Evolutionary conservation across 2,329 filamentous ascomycete species (phyloP), one percentile per base, ranked within the genome.

Genomic region (Neodidymelliopsis sp.): DNA sequence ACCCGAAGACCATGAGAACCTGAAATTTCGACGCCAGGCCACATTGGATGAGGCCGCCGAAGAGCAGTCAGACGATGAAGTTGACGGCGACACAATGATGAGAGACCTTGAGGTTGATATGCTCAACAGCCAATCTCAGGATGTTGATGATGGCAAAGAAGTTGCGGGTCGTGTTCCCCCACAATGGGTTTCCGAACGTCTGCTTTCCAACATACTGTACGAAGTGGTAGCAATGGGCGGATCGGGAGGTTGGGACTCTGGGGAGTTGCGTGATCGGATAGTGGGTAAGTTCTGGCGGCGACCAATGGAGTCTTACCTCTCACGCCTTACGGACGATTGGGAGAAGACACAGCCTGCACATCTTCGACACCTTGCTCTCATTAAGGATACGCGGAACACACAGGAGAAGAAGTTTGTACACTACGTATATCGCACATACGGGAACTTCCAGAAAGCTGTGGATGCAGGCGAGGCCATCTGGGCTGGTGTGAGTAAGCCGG

Each of bases 271-370:
- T 33, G 62, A 56, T 62, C 51, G 57, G 2, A 62, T 74, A 6
- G 74, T 81, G 38, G 83, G 84, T 8, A 66, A 69, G 8, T 79
- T 82, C 57, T 84, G 79, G 68, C 77, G 76, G 42, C 74, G 82
- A 38, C 80, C 82, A 0, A 60, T 84, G 22, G 84, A 86, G 59
- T 75, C 77, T 22, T 69, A 77, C 15, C 62, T 86, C 16, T 69
- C 68, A 37, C 78, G 81, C 19, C 57, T 86, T 27, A 80, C 80
- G 2, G 78, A 84, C 46, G 72, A 77, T 44, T 85, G 83, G 79
- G 77, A 83, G 43, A 60, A 79, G 12, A 81, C 80, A n/a, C 84
- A 87, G 57, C 83, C 84, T 18, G 67, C 72, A 3, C 78, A 84
- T 62, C 72, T 86, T 16, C 77, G 80, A 13, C 82, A 85, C 59